These are phyloP conservation scores for Xerocomus spinulosus DNA, from an alignment of 768 basidiomycete genomes.

Conservation along the genomic window DNA sequence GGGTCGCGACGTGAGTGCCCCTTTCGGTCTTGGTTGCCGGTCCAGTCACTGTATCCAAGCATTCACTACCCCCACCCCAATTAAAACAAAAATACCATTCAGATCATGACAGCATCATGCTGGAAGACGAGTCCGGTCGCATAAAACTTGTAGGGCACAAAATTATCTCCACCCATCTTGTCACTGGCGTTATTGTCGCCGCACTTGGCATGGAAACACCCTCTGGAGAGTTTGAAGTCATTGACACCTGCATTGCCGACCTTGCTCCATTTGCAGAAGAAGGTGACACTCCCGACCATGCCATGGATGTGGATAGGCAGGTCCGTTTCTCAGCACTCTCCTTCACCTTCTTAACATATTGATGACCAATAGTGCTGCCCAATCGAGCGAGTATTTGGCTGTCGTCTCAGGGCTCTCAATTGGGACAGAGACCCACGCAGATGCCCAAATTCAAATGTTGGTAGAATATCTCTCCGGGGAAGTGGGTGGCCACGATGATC, in stretches of 20 bases:
- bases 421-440: slow-evolving; percentile 55
- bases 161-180: slow-evolving; percentile 57
- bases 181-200: slow-evolving; percentile 90
- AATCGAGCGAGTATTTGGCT: slow-evolving; percentile 74
- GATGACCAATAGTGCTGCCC: slow-evolving; percentile 9
- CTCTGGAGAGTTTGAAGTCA: slow-evolving; percentile 88
- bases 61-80: slow-evolving; percentile 83
- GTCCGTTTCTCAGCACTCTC: slow-evolving; percentile 3
- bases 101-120: slow-evolving; percentile 71
- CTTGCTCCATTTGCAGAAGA: slow-evolving; percentile 53
- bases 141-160: slow-evolving; percentile 79
- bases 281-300: slow-evolving; percentile 24
- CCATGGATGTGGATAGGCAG: slow-evolving; percentile 71
- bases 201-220: slow-evolving; percentile 88
- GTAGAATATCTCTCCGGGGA: slow-evolving; percentile 88
- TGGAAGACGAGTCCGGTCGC: slow-evolving; percentile 96
- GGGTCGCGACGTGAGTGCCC: slow-evolving; percentile 74
- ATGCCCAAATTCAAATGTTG: slow-evolving; percentile 80
- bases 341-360: slow-evolving; percentile 9
- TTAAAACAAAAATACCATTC: slow-evolving; percentile 72
- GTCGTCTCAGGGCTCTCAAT: slow-evolving; percentile 82
- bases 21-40: slow-evolving; percentile 3
- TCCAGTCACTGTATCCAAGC: slow-evolving; percentile 42
- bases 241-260: slow-evolving; percentile 82
- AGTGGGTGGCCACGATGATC: slow-evolving; percentile 64